phyloP scores from a whole-genome alignment of 106 monocot species.

The Xerophyta viscosa region DNA sequence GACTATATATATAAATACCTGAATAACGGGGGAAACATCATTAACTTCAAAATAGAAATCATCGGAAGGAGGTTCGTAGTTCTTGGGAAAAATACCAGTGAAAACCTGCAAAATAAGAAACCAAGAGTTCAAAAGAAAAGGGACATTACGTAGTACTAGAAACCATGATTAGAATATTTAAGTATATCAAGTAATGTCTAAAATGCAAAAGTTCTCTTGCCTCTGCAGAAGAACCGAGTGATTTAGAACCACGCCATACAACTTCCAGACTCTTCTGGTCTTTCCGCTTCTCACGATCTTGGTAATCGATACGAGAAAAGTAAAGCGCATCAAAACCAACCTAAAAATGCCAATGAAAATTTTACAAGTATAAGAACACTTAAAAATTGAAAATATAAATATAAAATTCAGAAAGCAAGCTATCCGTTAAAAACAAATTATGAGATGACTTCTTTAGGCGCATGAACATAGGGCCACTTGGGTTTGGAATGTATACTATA shows the following conservation, averaged over 20 bases:
- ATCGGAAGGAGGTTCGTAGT: slow-evolving; percentile 92
- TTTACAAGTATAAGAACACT: no score
- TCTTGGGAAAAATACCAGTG: slow-evolving; percentile 75
- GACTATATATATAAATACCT: slow-evolving; percentile 43
- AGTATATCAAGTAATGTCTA: not conserved
- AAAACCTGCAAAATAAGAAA: slow-evolving; percentile 49
- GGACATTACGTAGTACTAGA: not conserved
- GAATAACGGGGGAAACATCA: slow-evolving; percentile 65
- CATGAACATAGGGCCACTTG: no score
- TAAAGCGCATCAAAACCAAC: slow-evolving; percentile 98
- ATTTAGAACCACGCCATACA: slow-evolving; percentile 85
- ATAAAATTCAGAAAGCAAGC: no score
- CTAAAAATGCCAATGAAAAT: slow-evolving; percentile 18
- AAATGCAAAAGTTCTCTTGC: slow-evolving; percentile 25
- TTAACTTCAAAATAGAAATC: slow-evolving; percentile 89
- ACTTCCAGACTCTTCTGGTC: slow-evolving; percentile 71
- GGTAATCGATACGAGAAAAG: slow-evolving; percentile 94
- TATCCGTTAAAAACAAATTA: no score
- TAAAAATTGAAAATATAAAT: no score
- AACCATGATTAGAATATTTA: not conserved
- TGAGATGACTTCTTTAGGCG: no score
- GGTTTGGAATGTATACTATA: no score
- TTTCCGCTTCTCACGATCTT: slow-evolving; percentile 70
- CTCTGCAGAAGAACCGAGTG: slow-evolving; percentile 80
- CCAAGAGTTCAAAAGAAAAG: not conserved